Evolutionary conservation across 805 yeast genomes (phyloP), one percentile per base, ranked within the genome.

Genomic region (Metschnikowia henanensis): DNA sequence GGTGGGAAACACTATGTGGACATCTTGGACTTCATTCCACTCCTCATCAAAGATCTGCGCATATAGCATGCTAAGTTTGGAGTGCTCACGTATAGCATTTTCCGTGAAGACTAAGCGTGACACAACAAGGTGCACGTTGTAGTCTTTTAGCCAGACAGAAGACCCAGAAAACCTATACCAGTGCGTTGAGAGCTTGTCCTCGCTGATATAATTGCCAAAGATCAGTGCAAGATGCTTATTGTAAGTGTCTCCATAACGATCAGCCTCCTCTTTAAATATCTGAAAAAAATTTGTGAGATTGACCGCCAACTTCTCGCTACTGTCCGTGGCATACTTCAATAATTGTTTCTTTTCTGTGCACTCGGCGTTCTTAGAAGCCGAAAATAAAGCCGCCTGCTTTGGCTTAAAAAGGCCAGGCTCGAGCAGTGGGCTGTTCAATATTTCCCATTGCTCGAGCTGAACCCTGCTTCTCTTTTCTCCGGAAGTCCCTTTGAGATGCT

Each of bases 121-220:
- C 2, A 58, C 57, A 45, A 59, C 50, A 16, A 45, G 45, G 29
- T 59, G 63, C 1, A 56, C 41, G 16, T 49, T 45, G 23, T 48
- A 48, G 18, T 58, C 52, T n/a, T 56, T 51, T 23, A 59, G 53
- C 59, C 61, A 59, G 5, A 53, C 60, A 1, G 55, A 48, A 0
- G 61, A 54, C 12, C 60, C 57, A 12, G 53, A 44, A 43, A 56
- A 45, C 29, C 58, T 33, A 33, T 49, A 56, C 62, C 62, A 59
- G 26, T 39, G 37, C 15, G 30, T 34, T 6, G 38, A 8, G 5
- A 40, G 21, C 10, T 41, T 19, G 7, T 49, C 35, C 1, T 34
- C 25, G 8, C 33, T 16, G 20, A 47, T 18, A 29, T 37, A 41
- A 4, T 32, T 30, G 25, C 30, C 37, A 13, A 51, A 37, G 7